Evolutionary conservation across 2,329 filamentous ascomycete genomes (phyloP), one percentile per base, ranked within the genome.

Genomic region (Sarocladium kiliense): DNA sequence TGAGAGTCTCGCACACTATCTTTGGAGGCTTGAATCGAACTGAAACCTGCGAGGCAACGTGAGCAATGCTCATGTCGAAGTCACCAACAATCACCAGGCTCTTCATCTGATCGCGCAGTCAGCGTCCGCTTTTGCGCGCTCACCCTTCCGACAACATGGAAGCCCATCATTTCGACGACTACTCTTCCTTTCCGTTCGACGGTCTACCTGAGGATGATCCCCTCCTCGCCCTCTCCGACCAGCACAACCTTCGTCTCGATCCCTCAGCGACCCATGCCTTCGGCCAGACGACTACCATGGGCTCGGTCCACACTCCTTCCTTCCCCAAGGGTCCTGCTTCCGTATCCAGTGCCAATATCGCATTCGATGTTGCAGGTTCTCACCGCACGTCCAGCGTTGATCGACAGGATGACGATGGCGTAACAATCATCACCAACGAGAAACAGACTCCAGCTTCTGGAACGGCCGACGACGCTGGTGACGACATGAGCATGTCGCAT

Each of bases 401-500:
- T 25, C 69, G 62, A 1, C 77, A 78, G 4, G 79, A 80, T 25
- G 73, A 76, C 34, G 73, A 66, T 45, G 75, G 71, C 41, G 68
- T 25, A 74, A 74, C 39, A 74, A 71, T 55, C 72, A 68, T 32
- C 73, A 41, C 50, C 11, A 53, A 53, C 30, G 50, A 53, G 34
- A 53, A 41, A 53, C 50, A 26, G 34, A 53, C 73, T 1, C 75
- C 74, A 30, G 70, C 70, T 16, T 70, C 69, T 37, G 77, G 77
- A 58, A 73, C 76, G 2, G 64, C 82, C 49, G 80, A 81, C 23
- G 70, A 77, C 55, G 73, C 75, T 3, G 82, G 86, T 63, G 83
- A 86, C 53, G 85, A 86, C 59, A 81, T 79, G 10, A 67, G 84
- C 34, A 71, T 74, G 18, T 71, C 70, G 34, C 70, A 71, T n/a